These are phyloP conservation scores for Sphaerobolus stellatus DNA, from an alignment of 1,284 basidiomycete species.

Conservation along the genomic window DNA sequence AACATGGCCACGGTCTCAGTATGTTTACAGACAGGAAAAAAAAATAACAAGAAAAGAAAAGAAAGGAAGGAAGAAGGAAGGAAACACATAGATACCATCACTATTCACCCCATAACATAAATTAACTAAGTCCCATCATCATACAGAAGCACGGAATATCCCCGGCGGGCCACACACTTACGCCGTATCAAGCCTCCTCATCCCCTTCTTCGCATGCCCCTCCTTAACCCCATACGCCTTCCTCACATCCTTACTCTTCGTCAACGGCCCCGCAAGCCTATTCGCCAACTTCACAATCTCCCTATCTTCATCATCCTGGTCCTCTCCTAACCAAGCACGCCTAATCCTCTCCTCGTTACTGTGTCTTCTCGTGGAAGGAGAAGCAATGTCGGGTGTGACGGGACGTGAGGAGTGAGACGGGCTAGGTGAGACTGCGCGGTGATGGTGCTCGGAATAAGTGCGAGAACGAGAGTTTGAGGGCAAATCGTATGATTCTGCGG, in stretches of 20 bases:
- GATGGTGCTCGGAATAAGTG: slow-evolving; percentile 4
- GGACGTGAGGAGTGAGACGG: slow-evolving; percentile 24
- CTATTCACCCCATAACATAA: too few relatives aligned
- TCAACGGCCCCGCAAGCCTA: slow-evolving; percentile 53
- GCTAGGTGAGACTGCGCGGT: slow-evolving; percentile 11
- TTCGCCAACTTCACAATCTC: slow-evolving; percentile 60
- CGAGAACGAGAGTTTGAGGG: slow-evolving; percentile 7
- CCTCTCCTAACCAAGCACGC: slow-evolving; percentile 53
- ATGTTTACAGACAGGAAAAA: too few relatives aligned
- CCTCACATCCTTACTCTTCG: slow-evolving; percentile 7
- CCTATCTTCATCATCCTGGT: slow-evolving; percentile 39
- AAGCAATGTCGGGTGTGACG: slow-evolving; percentile 16
- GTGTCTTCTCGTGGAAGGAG: slow-evolving; percentile 43
- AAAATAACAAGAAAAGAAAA: too few relatives aligned
- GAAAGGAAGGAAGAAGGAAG: too few relatives aligned
- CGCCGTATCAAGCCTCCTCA: slow-evolving; percentile 67
- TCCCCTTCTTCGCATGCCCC: slow-evolving; percentile 43
- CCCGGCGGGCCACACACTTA: too few relatives aligned
- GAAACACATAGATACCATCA: too few relatives aligned
- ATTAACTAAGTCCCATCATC: too few relatives aligned
- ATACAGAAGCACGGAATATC: too few relatives aligned
- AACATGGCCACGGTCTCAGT: too few relatives aligned
- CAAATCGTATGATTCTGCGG: neutral
- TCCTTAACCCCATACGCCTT: slow-evolving; percentile 5
- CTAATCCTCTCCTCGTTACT: slow-evolving; percentile 68